Conservation (phyloP, 2,329 filamentous ascomycete species). For the Fusarium sp. region DNA sequence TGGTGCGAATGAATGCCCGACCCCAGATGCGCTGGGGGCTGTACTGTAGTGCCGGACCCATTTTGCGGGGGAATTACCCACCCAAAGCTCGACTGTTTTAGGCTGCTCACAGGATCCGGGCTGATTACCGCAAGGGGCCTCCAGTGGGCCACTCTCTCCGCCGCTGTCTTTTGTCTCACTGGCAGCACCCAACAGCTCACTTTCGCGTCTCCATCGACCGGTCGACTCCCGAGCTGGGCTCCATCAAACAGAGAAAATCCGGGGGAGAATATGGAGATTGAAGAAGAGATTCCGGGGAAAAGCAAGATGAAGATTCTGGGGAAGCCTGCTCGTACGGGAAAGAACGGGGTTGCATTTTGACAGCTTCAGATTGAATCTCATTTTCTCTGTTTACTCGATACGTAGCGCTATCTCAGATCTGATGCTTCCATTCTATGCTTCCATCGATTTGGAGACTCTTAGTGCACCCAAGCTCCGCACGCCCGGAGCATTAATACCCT, state of each 20-base stretch:
- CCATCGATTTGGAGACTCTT: conserved; percentile 6
- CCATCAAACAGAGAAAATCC: neutral
- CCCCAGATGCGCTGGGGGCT: conserved; percentile 16
- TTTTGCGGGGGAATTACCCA: conserved; percentile 27
- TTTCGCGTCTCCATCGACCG: conserved; percentile 10
- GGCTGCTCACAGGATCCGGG: conserved; percentile 6
- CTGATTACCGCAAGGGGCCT: conserved; percentile 29
- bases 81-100: neutral
- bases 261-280: conserved; percentile 6
- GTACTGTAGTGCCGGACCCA: neutral
- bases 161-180: conserved; percentile 1
- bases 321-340: conserved; percentile 20
- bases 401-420: neutral
- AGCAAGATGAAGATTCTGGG: conserved; percentile 27
- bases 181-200: conserved; percentile 22
- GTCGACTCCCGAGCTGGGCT: conserved; percentile 24
- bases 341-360: conserved; percentile 16
- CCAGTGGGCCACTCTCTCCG: conserved; percentile 4
- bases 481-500: conserved; percentile 20
- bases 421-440: neutral
- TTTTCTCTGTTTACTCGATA: neutral
- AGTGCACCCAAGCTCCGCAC: conserved; percentile 20
- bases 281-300: conserved; percentile 28
- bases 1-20: conserved; percentile 18
- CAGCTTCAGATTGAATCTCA: neutral